Percentiles rank a stretch among this genome's conserved stretches.
Evolutionary conservation across 306 rosid genomes (phyloP).

Genomic region (Pterocarpus santalinus): DNA sequence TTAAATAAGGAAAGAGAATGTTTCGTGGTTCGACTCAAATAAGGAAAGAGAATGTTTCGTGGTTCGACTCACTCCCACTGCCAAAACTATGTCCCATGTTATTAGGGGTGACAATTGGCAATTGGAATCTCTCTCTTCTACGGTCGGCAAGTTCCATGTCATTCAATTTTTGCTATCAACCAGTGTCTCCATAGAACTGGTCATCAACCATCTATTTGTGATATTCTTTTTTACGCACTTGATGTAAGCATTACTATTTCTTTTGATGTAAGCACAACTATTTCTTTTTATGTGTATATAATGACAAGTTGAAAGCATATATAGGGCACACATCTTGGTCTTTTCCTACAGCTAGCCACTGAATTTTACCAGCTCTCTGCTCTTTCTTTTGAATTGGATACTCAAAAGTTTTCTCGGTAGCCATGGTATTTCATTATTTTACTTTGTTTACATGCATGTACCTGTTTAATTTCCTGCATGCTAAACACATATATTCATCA

Average conservation of each 20-base stretch:
- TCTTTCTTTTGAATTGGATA: constrained; percentile 29
- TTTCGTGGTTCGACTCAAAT: too few relatives aligned
- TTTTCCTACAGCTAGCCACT: background rate
- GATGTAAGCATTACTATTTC: background rate
- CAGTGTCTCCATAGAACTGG: constrained; percentile 31
- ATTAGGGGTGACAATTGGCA: too few relatives aligned
- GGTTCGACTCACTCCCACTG: too few relatives aligned
- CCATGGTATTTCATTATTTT: constrained; percentile 54
- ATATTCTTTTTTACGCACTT: background rate
- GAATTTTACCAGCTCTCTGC: constrained; percentile 4
- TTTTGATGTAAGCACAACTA: background rate
- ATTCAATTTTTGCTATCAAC: too few relatives aligned
- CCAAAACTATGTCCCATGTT: too few relatives aligned
- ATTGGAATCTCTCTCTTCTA: too few relatives aligned
- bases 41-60: background rate
- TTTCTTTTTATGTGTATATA: constrained; percentile 1
- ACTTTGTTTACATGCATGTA: background rate
- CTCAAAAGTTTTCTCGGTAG: background rate
- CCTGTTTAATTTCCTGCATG: background rate
- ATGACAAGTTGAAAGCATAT: constrained; percentile 19
- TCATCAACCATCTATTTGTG: constrained; percentile 18
- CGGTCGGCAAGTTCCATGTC: too few relatives aligned
- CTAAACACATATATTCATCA: background rate
- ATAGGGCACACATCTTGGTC: constrained; percentile 41
- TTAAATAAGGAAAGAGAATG: background rate